A percentile compares a stretch with the other conserved stretches of the same genome.
phyloP scores from a whole-genome alignment of 805 yeast species.

The Wickerhamiella musiphila region DNA sequence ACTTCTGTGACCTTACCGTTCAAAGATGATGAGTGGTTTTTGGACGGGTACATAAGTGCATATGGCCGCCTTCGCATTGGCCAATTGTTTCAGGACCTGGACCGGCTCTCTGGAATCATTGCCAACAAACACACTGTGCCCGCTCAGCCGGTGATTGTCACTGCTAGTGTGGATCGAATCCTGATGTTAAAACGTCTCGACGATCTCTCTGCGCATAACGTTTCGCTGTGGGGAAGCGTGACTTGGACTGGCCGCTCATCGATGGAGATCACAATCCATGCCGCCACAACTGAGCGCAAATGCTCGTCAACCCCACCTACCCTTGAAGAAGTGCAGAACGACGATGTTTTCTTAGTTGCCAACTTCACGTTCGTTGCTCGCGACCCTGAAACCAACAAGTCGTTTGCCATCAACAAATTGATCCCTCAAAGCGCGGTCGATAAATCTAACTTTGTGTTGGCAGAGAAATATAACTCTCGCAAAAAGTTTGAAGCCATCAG shows the following conservation, averaged over 20 bases:
- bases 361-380: conserved; percentile 92
- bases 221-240: conserved; percentile 76
- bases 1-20: conserved; percentile 44
- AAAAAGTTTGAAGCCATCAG: conserved; percentile 63
- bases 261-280: conserved; percentile 86
- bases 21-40: conserved; percentile 62
- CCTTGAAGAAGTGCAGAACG: conserved; percentile 37
- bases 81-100: conserved; percentile 84
- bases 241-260: conserved; percentile 92
- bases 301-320: conserved; percentile 26
- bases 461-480: conserved; percentile 76
- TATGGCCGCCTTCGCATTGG: conserved; percentile 87
- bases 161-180: conserved; percentile 87
- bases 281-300: conserved; percentile 46
- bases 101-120: conserved; percentile 84
- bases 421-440: conserved; percentile 61
- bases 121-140: conserved; percentile 90
- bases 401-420: conserved; percentile 70
- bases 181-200: conserved; percentile 74
- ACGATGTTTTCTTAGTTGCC: conserved; percentile 67
- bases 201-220: conserved; percentile 54
- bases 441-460: conserved; percentile 70
- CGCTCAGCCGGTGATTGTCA: conserved; percentile 86
- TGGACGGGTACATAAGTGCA: conserved; percentile 79
- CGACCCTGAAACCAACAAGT: conserved; percentile 79